phyloP scores from a whole-genome alignment of 495 filamentous ascomycete species.

The Pyrenopolyporus hunteri region DNA sequence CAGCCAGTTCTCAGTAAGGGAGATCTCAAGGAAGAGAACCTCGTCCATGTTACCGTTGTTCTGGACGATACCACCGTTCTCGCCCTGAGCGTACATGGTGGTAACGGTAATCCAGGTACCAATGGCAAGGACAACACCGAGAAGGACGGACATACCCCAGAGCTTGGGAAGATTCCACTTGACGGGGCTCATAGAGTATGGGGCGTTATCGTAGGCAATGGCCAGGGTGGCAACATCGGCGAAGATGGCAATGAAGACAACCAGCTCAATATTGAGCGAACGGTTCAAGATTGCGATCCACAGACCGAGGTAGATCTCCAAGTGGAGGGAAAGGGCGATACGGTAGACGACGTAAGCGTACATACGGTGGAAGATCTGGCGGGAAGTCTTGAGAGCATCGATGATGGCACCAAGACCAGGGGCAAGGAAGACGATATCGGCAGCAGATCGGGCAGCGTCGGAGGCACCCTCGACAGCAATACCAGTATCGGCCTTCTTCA shows the following conservation, averaged over 20 bases:
- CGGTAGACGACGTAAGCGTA: slow-evolving; percentile 96
- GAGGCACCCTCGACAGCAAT: slow-evolving; percentile 95
- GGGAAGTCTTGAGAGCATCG: slow-evolving; percentile 89
- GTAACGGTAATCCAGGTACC: slow-evolving; percentile 86
- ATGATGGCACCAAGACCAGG: slow-evolving; percentile 93
- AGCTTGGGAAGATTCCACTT: slow-evolving; percentile 94
- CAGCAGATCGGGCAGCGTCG: slow-evolving; percentile 88
- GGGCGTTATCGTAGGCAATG: slow-evolving; percentile 93
- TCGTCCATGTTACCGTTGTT: slow-evolving; percentile 82
- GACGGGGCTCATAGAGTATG: slow-evolving; percentile 83
- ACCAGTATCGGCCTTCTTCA: slow-evolving; percentile 94
- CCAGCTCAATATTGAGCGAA: slow-evolving; percentile 80
- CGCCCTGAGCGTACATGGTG: slow-evolving; percentile 71
- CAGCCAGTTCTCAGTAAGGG: slow-evolving; percentile 92
- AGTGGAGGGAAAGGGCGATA: slow-evolving; percentile 88
- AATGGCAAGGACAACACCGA: slow-evolving; percentile 78
- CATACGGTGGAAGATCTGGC: slow-evolving; percentile 97
- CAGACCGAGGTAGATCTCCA: slow-evolving; percentile 87
- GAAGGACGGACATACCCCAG: slow-evolving; percentile 86
- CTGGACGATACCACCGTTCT: slow-evolving; percentile 81
- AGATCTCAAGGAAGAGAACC: slow-evolving; percentile 88
- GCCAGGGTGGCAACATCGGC: slow-evolving; percentile 92
- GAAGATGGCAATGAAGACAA: slow-evolving; percentile 94
- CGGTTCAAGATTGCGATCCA: slow-evolving; percentile 89
- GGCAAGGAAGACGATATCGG: slow-evolving; percentile 92